Conservation (phyloP, 2,329 filamentous ascomycete genomes). For the Dryadomyces sulphureus region DNA sequence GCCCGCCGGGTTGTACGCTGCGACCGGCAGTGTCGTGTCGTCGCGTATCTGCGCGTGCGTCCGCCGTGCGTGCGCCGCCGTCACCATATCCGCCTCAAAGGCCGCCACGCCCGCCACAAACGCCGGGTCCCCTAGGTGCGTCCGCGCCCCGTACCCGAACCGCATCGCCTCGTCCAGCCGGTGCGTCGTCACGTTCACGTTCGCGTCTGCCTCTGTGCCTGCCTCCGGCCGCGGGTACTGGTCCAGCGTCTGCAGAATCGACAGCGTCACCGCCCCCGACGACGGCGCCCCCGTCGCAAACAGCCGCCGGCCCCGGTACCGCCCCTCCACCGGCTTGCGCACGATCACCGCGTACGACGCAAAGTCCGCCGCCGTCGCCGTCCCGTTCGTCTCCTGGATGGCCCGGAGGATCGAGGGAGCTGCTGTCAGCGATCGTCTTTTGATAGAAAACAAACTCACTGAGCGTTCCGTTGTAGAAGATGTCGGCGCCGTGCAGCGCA, state of each 20-base stretch:
- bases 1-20: constrained; percentile 51
- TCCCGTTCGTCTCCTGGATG: constrained; percentile 58
- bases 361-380: constrained; percentile 70
- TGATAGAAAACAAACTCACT: constrained; percentile 12
- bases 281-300: constrained; percentile 59
- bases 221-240: constrained; percentile 45
- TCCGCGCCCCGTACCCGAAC: constrained; percentile 70
- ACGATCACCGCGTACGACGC: constrained; percentile 54
- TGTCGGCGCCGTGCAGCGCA: constrained; percentile 44
- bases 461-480: constrained; percentile 23
- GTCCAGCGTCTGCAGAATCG: constrained; percentile 69
- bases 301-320: constrained; percentile 57
- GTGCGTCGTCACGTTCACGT: constrained; percentile 58
- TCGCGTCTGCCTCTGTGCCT: constrained; percentile 7
- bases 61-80: constrained; percentile 37
- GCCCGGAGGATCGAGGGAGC: constrained; percentile 59
- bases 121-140: constrained; percentile 68
- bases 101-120: constrained; percentile 49
- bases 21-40: constrained; percentile 52
- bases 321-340: constrained; percentile 42
- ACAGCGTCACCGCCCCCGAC: constrained; percentile 61
- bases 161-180: constrained; percentile 77
- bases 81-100: constrained; percentile 56
- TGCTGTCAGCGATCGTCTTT: constrained; percentile 13
- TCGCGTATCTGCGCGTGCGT: constrained; percentile 59